Conservation (phyloP, 371 early-diverging fungal genomes). For the Saksenaea oblongispora region DNA sequence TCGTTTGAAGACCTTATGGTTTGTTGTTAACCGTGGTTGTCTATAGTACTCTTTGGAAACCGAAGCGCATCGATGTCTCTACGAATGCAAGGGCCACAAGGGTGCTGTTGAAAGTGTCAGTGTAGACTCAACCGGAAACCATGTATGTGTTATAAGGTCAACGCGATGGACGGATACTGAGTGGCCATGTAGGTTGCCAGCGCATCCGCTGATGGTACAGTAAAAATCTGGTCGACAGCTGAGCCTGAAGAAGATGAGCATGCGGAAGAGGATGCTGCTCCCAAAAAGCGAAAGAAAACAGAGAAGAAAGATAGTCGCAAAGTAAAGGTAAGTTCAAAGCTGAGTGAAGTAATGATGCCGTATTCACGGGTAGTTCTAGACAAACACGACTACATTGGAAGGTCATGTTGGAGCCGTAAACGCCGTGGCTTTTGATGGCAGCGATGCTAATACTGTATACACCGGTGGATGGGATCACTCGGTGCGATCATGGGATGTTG, state of each 20-base stretch:
- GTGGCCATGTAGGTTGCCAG: slow-evolving; percentile 65
- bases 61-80: slow-evolving; percentile 39
- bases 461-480: slow-evolving; percentile 95
- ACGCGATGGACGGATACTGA: neutral
- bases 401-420: slow-evolving; percentile 87
- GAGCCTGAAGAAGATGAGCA: slow-evolving; percentile 59
- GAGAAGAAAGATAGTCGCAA: slow-evolving; percentile 44
- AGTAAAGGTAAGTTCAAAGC: slow-evolving; percentile 39
- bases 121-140: slow-evolving; percentile 35
- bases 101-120: slow-evolving; percentile 63
- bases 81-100: slow-evolving; percentile 82
- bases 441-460: slow-evolving; percentile 61
- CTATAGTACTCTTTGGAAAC: slow-evolving; percentile 21
- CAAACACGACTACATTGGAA: slow-evolving; percentile 48
- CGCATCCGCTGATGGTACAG: slow-evolving; percentile 77
- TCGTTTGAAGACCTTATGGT: neutral
- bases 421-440: slow-evolving; percentile 65
- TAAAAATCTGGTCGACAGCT: slow-evolving; percentile 77
- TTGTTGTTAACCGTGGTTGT: neutral
- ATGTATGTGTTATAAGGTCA: slow-evolving; percentile 14
- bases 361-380: slow-evolving; percentile 21
- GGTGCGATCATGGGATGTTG: slow-evolving; percentile 88
- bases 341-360: neutral
- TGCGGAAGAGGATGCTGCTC: slow-evolving; percentile 52
- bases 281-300: slow-evolving; percentile 54